Percentiles rank a stretch among this genome's conserved stretches.
Conservation (phyloP, 1,139 yeast genomes). For the Hyphopichia khmerensis region DNA sequence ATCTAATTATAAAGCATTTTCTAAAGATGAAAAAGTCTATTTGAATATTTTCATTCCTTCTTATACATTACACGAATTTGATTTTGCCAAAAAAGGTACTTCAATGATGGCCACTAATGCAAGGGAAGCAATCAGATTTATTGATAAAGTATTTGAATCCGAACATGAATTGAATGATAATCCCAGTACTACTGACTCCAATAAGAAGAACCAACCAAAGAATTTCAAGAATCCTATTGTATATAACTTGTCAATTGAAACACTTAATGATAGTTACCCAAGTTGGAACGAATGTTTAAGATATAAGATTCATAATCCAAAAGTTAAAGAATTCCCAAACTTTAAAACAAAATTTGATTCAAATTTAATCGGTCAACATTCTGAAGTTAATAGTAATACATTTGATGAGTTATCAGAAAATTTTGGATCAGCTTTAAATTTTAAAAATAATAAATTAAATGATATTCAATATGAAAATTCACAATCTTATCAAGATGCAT, state of each 20-base stretch:
- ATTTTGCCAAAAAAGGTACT: conserved; percentile 52
- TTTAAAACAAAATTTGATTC: conserved; percentile 37
- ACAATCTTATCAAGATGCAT: conserved; percentile 24
- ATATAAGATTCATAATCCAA: conserved; percentile 46
- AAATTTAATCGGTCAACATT: conserved; percentile 18
- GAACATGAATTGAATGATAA: conserved; percentile 8
- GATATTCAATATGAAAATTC: conserved; percentile 38
- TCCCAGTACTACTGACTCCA: neutral
- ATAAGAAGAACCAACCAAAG: neutral
- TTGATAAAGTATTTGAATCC: conserved; percentile 41
- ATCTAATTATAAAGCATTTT: conserved; percentile 12
- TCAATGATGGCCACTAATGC: conserved; percentile 57
- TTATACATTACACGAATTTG: conserved; percentile 58
- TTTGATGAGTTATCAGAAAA: conserved; percentile 8
- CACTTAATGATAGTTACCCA: conserved; percentile 45
- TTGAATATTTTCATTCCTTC: conserved; percentile 47
- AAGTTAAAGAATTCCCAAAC: conserved; percentile 47
- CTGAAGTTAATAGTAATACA: conserved; percentile 3
- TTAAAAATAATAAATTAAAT: conserved; percentile 14
- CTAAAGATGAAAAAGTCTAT: conserved; percentile 15
- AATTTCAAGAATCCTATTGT: conserved; percentile 9
- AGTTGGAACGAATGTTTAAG: conserved; percentile 48
- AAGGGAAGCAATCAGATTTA: conserved; percentile 53
- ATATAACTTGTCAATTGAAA: conserved; percentile 28
- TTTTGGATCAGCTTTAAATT: conserved; percentile 8